Evolutionary conservation across 148 eudicot genomes (phyloP).

Genomic region (Camellia japonica): DNA sequence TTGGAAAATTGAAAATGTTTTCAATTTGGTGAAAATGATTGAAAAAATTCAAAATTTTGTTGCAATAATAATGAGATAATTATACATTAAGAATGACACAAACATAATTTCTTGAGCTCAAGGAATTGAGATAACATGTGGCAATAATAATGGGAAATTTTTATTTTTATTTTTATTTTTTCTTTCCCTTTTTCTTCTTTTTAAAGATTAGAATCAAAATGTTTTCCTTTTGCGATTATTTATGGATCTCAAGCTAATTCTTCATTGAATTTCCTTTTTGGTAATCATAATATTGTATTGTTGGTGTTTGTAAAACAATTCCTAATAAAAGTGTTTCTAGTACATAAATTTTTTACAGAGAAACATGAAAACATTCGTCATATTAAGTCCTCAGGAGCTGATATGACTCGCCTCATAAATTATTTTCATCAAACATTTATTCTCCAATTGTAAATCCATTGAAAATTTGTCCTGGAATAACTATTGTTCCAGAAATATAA

Average conservation of each 20-base stretch:
- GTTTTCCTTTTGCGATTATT: not conserved
- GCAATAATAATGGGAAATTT: not conserved
- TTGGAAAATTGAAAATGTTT: too few species aligned
- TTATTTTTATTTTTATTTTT: too few species aligned
- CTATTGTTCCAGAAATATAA: not conserved
- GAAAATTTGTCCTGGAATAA: not conserved
- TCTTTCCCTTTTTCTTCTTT: not conserved
- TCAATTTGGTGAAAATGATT: not conserved
- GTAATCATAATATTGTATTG: not conserved
- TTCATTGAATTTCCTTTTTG: not conserved
- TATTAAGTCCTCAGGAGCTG: not conserved
- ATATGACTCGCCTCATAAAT: too few species aligned
- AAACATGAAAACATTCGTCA: not conserved
- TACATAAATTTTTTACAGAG: not conserved
- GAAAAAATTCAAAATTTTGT: not conserved
- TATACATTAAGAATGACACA: not conserved
- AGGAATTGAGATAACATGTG: not conserved
- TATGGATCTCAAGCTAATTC: not conserved
- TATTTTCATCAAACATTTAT: too few species aligned
- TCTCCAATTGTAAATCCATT: too few species aligned
- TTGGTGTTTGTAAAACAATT: not conserved
- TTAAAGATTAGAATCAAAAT: not conserved
- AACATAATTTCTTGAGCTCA: not conserved
- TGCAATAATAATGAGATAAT: not conserved
- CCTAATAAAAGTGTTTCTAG: not conserved